Evolutionary conservation across 345 rosid genomes (phyloP), one percentile per base, ranked within the genome.

Genomic region (Camelina sativa): DNA sequence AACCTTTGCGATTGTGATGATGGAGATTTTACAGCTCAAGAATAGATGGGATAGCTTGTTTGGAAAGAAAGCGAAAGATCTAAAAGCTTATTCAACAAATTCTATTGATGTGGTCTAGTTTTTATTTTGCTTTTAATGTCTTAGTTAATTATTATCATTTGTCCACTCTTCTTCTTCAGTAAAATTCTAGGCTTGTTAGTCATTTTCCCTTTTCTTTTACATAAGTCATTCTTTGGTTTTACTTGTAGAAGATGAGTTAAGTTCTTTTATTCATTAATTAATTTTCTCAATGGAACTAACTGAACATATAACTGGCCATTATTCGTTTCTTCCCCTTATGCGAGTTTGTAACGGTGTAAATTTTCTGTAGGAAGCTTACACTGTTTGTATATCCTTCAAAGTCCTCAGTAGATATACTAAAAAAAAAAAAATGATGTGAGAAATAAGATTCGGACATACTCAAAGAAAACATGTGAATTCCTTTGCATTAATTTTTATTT

Each of bases 11-110:
- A 8, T 56, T 22, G 71, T 16, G 38, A 73, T 16, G 38, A 73
- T 73, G 77, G 77, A 73, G 50, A n/a, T 65, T 23, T 32, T 73
- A 19, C 71, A 73, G 37, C 65, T 73, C 23, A 35, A 65, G 34
- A 74, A 55, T 20, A 74, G 72, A 56, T 65, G 77, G 71, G 50
- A 59, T 65, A 3, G 19, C n/a, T 64, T 73, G 65, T 74, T 17
- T 25, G 50, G 1, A 19, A 74, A 74, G 40, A 56, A 65, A 56
- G 2, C 32, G 13, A 4, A 73, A 55, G 38, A 56, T 38, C 2
- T 35, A 30, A 16, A 73, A 73, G 59, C 17, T 43, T 12, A 30
- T 25, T 20, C 3, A 28, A 16, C 25, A 5, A 38, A 2, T 44
- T 44, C 54, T 7, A 12, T 5, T 30, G 40, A 28, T 10, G 48